Evolutionary conservation across 306 rosid genomes (phyloP).

Genomic region (Vigna unguiculata): DNA sequence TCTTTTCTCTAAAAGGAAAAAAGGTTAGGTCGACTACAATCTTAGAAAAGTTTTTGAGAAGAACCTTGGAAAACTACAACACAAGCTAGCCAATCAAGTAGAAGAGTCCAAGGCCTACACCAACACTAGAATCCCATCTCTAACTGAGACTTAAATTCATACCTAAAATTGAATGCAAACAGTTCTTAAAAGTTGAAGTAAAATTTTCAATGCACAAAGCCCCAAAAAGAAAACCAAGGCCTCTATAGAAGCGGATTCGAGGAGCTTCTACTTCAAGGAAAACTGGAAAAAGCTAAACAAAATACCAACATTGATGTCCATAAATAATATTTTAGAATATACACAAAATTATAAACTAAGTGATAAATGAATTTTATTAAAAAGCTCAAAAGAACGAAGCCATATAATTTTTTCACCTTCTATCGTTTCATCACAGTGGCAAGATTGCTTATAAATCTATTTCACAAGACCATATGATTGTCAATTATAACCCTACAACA

Average conservation of each 20-base stretch:
- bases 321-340: neutral
- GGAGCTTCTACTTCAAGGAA: neutral
- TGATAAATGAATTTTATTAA: neutral
- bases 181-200: neutral
- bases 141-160: neutral
- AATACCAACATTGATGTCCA: neutral
- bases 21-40: neutral
- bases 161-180: neutral
- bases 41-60: neutral
- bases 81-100: neutral
- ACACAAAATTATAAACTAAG: neutral
- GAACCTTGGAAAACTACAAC: neutral
- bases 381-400: rapidly evolving
- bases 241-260: neutral
- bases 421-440: neutral
- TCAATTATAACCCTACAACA: neutral
- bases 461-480: conserved; percentile 14
- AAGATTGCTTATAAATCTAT: conserved; percentile 8
- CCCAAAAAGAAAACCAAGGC: neutral
- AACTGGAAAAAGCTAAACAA: neutral
- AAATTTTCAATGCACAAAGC: neutral
- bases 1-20: neutral
- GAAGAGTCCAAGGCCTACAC: neutral
- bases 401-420: neutral
- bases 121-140: neutral